A percentile compares a stretch with the other conserved stretches of the same genome.
Conservation (phyloP, 2,329 filamentous ascomycete genomes). For the Fusarium tupiense region DNA sequence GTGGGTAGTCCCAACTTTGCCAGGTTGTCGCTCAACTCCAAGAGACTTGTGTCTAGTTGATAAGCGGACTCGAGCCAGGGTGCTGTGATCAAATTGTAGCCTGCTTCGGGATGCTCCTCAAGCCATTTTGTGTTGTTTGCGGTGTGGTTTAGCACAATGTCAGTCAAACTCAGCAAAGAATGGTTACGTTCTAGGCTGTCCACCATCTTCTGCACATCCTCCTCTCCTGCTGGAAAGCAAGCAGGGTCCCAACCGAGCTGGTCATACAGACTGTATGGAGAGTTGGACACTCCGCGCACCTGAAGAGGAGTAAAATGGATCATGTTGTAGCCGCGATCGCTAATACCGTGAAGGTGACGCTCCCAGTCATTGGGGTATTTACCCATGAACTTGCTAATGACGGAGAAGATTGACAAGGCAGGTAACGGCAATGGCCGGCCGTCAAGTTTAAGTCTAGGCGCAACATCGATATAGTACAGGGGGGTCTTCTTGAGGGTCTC, state of each 20-base stretch:
- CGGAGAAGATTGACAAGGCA: slow-evolving; percentile 89
- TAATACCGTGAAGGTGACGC: slow-evolving; percentile 86
- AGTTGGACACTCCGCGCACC: slow-evolving; percentile 88
- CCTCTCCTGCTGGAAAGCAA: slow-evolving; percentile 85
- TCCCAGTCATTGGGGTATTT: slow-evolving; percentile 91
- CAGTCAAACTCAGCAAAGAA: slow-evolving; percentile 86
- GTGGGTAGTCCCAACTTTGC: slow-evolving; percentile 77
- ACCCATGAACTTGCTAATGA: slow-evolving; percentile 98
- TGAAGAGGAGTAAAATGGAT: slow-evolving; percentile 97
- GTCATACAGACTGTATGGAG: slow-evolving; percentile 95
- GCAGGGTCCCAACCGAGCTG: slow-evolving; percentile 86
- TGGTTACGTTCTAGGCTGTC: slow-evolving; percentile 85
- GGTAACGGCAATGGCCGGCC: slow-evolving; percentile 81
- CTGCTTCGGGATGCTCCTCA: slow-evolving; percentile 91
- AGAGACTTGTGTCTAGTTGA: slow-evolving; percentile 67
- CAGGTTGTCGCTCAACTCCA: slow-evolving; percentile 83
- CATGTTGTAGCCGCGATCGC: slow-evolving; percentile 96
- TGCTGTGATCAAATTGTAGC: slow-evolving; percentile 92
- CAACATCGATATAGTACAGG: slow-evolving; percentile 93
- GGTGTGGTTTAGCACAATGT: slow-evolving; percentile 98
- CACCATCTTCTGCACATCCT: slow-evolving; percentile 81
- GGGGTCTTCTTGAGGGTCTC: slow-evolving; percentile 72
- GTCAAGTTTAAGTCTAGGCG: slow-evolving; percentile 80
- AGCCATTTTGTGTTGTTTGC: slow-evolving; percentile 96
- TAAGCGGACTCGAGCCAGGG: slow-evolving; percentile 77